Conservation (phyloP, 2,329 filamentous ascomycete genomes). For the Fusarium longipes region DNA sequence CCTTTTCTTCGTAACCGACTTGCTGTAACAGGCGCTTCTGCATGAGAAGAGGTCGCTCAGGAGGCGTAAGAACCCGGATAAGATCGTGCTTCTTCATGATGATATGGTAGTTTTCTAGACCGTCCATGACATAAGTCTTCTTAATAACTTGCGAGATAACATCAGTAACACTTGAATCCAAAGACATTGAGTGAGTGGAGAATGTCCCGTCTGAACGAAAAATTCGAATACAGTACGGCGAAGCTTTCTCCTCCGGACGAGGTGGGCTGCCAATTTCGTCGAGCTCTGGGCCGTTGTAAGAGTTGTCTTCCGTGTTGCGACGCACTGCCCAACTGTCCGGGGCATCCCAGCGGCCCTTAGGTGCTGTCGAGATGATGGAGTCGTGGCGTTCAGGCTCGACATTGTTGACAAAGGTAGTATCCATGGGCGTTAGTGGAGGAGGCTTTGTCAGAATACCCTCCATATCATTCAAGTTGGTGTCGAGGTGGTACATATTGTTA, state of each 20-base stretch:
- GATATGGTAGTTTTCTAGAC: constrained; percentile 93
- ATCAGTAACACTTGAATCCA: constrained; percentile 87
- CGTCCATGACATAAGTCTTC: constrained; percentile 92
- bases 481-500: constrained; percentile 77
- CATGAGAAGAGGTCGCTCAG: constrained; percentile 87
- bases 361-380: constrained; percentile 49
- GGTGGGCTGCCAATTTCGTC: constrained; percentile 76
- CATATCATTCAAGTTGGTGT: constrained; percentile 91
- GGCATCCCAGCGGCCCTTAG: constrained; percentile 82
- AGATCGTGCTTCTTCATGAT: constrained; percentile 94
- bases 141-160: constrained; percentile 91
- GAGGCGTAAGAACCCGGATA: constrained; percentile 79
- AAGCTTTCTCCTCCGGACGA: constrained; percentile 77
- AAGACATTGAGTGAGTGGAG: constrained; percentile 84
- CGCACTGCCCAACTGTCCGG: constrained; percentile 97
- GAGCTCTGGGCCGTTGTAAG: constrained; percentile 66
- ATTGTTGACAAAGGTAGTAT: constrained; percentile 61
- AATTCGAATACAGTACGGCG: constrained; percentile 91
- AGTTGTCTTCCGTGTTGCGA: constrained; percentile 73
- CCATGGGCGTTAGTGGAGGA: constrained; percentile 77
- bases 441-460: constrained; percentile 85
- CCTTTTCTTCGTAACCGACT: constrained; percentile 87
- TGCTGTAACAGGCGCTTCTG: constrained; percentile 93
- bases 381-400: constrained; percentile 58
- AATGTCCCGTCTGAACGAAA: constrained; percentile 96